Conservation (phyloP, 2,329 filamentous ascomycete species). For the Coniosporium tulheliwenetii region DNA sequence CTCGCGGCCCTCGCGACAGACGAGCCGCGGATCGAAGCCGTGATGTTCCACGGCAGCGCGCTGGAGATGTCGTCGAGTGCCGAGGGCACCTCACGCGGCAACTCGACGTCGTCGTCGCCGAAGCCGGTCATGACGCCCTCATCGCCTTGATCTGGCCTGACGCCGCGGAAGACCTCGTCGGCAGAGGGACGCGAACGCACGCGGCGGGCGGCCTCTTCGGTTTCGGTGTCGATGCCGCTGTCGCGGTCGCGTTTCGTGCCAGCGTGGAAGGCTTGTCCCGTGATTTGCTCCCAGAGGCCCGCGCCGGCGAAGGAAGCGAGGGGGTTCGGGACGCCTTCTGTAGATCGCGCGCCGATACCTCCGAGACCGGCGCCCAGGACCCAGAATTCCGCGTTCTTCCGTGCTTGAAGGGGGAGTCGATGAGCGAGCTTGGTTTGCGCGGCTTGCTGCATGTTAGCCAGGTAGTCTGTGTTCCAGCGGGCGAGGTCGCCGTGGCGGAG, state of each 20-base stretch:
- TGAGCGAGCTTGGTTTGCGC: conserved; percentile 27
- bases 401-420: conserved; percentile 31
- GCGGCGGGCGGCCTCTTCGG: conserved; percentile 15
- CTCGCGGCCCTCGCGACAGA: conserved; percentile 11
- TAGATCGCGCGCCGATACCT: conserved; percentile 25
- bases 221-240: conserved; percentile 5
- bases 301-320: conserved; percentile 42
- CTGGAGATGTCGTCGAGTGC: conserved; percentile 50
- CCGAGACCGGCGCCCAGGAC: conserved; percentile 42
- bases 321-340: conserved; percentile 28
- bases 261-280: conserved; percentile 3
- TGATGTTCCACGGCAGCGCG: conserved; percentile 55
- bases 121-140: conserved; percentile 7
- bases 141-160: conserved; percentile 5
- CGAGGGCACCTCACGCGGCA: conserved; percentile 52
- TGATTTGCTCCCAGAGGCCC: conserved; percentile 27
- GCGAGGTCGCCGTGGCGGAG: conserved; percentile 40
- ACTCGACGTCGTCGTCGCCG: conserved; percentile 31
- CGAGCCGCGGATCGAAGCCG: conserved; percentile 38
- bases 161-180: conserved; percentile 16
- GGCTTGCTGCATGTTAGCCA: conserved; percentile 41
- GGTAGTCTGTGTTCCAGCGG: conserved; percentile 43
- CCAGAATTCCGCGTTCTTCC: conserved; percentile 47
- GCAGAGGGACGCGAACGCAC: conserved; percentile 16
- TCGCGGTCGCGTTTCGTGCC: conserved; percentile 18